Evolutionary conservation across 2,329 filamentous ascomycete species (phyloP), one percentile per base, ranked within the genome.

Genomic region (Pseudogymnoascus sp.): DNA sequence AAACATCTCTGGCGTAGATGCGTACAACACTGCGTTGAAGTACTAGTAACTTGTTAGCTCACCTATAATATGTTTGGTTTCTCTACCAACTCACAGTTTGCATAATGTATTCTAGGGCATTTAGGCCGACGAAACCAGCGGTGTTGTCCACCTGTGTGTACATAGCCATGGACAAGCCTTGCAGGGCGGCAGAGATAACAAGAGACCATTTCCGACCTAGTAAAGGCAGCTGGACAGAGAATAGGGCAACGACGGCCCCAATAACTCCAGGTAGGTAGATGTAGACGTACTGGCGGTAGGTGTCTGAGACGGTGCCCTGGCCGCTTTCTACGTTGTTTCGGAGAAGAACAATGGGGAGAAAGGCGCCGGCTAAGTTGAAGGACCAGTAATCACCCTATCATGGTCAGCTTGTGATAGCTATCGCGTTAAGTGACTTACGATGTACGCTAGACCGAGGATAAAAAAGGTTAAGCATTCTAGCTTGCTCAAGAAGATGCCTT

Each of bases 321-420:
- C 65, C 66, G 16, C 49, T 11, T 11, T 65, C 61, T 8, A 39
- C 37, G 61, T 73, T 72, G 41, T 74, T 74, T 2, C 60, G 60
- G 4, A 66, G 63, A 1, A 75, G 68, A 61, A 75, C 72, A 2
- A 66, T 71, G 2, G 73, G 73, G 2, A 75, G 65, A 64, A 70
- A 82, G 43, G 74, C 72, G 7, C 79, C 78, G 75, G 66, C 52
- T 19, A 65, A 39, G 37, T 43, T 61, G 61, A 63, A 63, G 6
- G 55, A 58, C 29, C 55, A 63, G 35, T 63, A 61, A n/a, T 29
- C 39, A 31, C 19, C 55, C 37, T 26, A 10, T 14, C 19, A 58
- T 49, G 16, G 60, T 62, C 39, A 60, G 61, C 21, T 31, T 60
- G 6, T n/a, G 26, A 33, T 60, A 23, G n/a, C 14, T n/a, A 41